Percentiles rank a stretch among this genome's conserved stretches.
Evolutionary conservation across 2,329 filamentous ascomycete species (phyloP).

Genomic region (Clarireedia monteithiana): DNA sequence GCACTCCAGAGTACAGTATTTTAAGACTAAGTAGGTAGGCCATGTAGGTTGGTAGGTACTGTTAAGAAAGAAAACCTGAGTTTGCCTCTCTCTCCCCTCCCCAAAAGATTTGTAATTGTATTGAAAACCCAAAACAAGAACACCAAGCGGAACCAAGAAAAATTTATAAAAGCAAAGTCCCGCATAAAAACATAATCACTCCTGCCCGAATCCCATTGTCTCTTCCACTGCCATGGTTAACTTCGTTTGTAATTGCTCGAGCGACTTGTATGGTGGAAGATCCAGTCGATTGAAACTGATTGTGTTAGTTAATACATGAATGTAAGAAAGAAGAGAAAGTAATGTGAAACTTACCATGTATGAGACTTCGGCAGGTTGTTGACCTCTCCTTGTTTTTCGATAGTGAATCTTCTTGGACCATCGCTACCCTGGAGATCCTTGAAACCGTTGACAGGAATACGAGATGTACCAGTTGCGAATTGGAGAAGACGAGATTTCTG

Average conservation of each 20-base stretch:
- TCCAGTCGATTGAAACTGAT: slow-evolving; percentile 92
- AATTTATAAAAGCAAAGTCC: slow-evolving; percentile 4
- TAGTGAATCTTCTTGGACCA: slow-evolving; percentile 89
- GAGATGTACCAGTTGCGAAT: slow-evolving; percentile 93
- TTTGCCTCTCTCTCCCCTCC: no score
- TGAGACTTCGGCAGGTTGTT: slow-evolving; percentile 92
- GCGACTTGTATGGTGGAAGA: slow-evolving; percentile 83
- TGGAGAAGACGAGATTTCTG: slow-evolving; percentile 95
- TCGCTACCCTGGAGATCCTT: slow-evolving; percentile 98
- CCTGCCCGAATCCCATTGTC: slow-evolving; percentile 97
- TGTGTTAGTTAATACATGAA: slow-evolving; percentile 16
- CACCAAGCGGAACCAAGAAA: slow-evolving; percentile 15
- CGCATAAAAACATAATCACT: slow-evolving; percentile 42
- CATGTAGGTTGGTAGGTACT: no score
- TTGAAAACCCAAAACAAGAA: slow-evolving; percentile 14
- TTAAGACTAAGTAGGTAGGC: no score
- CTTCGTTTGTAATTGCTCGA: slow-evolving; percentile 80
- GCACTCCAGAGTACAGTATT: no score
- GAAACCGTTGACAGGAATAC: slow-evolving; percentile 98
- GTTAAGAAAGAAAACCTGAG: no score
- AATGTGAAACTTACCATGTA: slow-evolving; percentile 66
- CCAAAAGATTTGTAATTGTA: slow-evolving; percentile 9
- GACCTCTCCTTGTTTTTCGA: slow-evolving; percentile 92
- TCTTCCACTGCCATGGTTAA: slow-evolving; percentile 96
- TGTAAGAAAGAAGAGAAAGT: neutral